Conservation (phyloP, 257 asterid species). For the Solanum ossicruentum region DNA sequence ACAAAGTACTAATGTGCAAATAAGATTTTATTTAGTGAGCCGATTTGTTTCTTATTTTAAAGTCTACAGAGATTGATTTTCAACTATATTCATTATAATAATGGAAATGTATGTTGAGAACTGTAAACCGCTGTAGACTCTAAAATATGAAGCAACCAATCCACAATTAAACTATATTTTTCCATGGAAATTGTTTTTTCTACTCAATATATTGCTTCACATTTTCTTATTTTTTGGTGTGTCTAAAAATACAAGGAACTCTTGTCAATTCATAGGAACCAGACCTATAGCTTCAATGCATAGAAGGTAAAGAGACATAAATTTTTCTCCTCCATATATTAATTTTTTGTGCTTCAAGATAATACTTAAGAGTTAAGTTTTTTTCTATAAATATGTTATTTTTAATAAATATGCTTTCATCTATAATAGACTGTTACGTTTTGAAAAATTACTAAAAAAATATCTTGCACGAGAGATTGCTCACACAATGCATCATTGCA, state of each 20-base stretch:
- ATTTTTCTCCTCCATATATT: background rate
- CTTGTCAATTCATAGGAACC: background rate
- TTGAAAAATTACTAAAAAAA: no score
- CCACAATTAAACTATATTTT: background rate
- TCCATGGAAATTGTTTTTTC: background rate
- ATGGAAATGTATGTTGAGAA: background rate
- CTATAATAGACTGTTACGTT: background rate
- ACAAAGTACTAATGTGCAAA: background rate
- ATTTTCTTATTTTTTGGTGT: background rate
- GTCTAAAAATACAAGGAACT: background rate
- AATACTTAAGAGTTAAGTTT: background rate
- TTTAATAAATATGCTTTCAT: background rate
- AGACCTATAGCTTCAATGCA: background rate
- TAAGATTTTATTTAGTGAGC: background rate
- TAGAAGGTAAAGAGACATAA: background rate
- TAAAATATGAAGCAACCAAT: background rate
- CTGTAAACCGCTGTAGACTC: background rate
- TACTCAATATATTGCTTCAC: no score
- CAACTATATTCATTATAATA: background rate
- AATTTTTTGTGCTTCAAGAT: background rate
- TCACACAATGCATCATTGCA: no score
- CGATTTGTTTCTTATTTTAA: background rate
- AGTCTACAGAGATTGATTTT: background rate
- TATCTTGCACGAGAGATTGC: no score
- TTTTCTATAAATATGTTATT: no score